Percentiles rank a stretch among this genome's conserved stretches.
Conservation (phyloP, 2,329 filamentous ascomycete species). For the Phialophora macrospora region DNA sequence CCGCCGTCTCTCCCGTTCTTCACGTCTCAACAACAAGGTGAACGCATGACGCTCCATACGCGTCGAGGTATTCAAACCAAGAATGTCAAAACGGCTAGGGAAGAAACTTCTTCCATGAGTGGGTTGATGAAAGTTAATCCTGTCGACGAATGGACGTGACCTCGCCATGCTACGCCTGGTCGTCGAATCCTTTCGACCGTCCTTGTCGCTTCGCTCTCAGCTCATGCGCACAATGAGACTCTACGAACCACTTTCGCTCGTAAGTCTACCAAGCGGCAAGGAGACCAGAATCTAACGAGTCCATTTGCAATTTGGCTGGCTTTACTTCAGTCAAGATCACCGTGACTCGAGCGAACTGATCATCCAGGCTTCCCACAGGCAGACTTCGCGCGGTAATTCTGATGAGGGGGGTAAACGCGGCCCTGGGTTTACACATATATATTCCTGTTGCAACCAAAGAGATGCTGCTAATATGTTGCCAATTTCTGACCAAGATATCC, state of each 20-base stretch:
- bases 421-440: constrained; percentile 1
- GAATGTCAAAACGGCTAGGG: neutral
- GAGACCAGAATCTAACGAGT: neutral
- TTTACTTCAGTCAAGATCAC: neutral
- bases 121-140: neutral
- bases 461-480: constrained; percentile 21
- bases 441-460: constrained; percentile 9
- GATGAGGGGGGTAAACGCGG: neutral
- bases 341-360: neutral
- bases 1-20: neutral
- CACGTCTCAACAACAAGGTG: neutral
- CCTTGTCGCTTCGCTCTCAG: no score
- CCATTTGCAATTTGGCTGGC: neutral
- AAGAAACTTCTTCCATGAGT: neutral
- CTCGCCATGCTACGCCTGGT: no score
- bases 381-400: neutral
- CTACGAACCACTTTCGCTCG: neutral
- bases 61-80: neutral
- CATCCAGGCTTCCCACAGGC: neutral
- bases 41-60: no score
- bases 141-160: neutral
- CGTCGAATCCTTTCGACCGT: neutral
- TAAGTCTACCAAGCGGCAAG: neutral
- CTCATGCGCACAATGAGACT: neutral
- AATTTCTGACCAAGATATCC: constrained; percentile 13